Percentiles rank a stretch among this genome's conserved stretches.
phyloP scores from a whole-genome alignment of 257 asterid species.

The Rhazya stricta region DNA sequence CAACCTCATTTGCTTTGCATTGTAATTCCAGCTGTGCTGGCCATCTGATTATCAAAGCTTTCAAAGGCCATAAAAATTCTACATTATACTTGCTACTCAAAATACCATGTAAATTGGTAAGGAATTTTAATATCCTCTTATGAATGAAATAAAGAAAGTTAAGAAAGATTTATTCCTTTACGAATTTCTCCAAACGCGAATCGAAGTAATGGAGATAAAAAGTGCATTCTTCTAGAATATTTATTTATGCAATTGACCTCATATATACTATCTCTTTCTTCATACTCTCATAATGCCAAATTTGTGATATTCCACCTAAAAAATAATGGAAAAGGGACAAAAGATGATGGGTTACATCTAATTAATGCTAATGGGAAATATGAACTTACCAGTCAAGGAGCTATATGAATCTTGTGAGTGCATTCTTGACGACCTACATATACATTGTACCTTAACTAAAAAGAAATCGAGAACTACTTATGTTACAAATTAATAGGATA shows the following conservation, averaged over 20 bases:
- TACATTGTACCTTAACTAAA: too few relatives aligned
- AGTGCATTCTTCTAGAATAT: too few relatives aligned
- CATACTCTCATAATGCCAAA: not conserved
- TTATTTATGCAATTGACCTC: not conserved
- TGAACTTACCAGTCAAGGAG: not conserved
- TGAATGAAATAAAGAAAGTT: too few relatives aligned
- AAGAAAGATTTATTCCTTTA: too few relatives aligned
- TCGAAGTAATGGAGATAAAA: too few relatives aligned
- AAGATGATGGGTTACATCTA: too few relatives aligned
- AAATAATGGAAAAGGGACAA: not conserved
- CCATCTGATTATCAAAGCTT: not conserved
- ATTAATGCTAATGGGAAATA: too few relatives aligned
- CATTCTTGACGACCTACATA: not conserved
- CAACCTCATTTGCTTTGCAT: not conserved
- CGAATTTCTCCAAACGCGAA: too few relatives aligned
- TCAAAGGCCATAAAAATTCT: not conserved
- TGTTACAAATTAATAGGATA: too few relatives aligned
- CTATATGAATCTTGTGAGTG: not conserved
- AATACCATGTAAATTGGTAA: too few relatives aligned
- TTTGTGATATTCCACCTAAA: not conserved
- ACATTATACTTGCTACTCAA: not conserved
- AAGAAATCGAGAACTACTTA: too few relatives aligned
- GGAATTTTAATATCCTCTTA: too few relatives aligned
- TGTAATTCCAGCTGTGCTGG: not conserved
- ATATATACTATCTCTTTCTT: not conserved